A percentile compares a stretch with the other conserved stretches of the same genome.
Conservation (phyloP, 352 stramenopile genomes). For the Saprolegnia parasitica region DNA sequence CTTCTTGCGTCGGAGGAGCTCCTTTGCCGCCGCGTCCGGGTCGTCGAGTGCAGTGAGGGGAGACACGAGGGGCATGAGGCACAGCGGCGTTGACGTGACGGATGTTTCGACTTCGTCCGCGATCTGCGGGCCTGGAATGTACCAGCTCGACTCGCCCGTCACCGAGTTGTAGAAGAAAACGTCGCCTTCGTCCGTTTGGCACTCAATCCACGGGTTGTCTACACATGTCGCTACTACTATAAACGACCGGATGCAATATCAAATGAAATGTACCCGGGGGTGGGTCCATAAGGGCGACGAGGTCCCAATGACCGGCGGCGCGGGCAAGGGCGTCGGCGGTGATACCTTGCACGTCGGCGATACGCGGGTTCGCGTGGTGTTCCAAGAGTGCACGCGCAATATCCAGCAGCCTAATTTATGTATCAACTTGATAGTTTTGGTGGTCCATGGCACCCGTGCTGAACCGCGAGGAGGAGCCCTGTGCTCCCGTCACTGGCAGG, state of each 20-base stretch:
- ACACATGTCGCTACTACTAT: too few relatives aligned
- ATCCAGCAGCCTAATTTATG: slow-evolving; percentile 5
- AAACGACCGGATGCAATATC: too few relatives aligned
- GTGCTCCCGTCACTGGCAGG: slow-evolving; percentile 55
- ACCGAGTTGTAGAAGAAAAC: slow-evolving; percentile 62
- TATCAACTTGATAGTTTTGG: not conserved
- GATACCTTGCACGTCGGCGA: slow-evolving; percentile 40
- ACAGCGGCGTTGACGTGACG: slow-evolving; percentile 26
- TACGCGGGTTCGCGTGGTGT: slow-evolving; percentile 48
- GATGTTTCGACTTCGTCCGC: not conserved
- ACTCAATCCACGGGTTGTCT: slow-evolving; percentile 40
- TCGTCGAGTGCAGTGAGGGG: slow-evolving; percentile 59
- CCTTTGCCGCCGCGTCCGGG: slow-evolving; percentile 48
- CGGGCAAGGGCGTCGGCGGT: slow-evolving; percentile 53
- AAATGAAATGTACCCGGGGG: not conserved
- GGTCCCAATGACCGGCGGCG: slow-evolving; percentile 43
- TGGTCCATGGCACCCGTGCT: slow-evolving; percentile 38
- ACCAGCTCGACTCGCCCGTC: slow-evolving; percentile 56
- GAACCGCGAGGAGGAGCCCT: slow-evolving; percentile 55
- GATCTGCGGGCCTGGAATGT: slow-evolving; percentile 24
- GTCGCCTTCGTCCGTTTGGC: slow-evolving; percentile 45
- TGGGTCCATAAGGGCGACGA: slow-evolving; percentile 32
- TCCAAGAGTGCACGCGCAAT: slow-evolving; percentile 52
- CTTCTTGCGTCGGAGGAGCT: slow-evolving; percentile 24
- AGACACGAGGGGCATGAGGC: slow-evolving; percentile 66